Evolutionary conservation across 1,139 yeast species (phyloP).

Genomic region (Suhomyces choctaworum): DNA sequence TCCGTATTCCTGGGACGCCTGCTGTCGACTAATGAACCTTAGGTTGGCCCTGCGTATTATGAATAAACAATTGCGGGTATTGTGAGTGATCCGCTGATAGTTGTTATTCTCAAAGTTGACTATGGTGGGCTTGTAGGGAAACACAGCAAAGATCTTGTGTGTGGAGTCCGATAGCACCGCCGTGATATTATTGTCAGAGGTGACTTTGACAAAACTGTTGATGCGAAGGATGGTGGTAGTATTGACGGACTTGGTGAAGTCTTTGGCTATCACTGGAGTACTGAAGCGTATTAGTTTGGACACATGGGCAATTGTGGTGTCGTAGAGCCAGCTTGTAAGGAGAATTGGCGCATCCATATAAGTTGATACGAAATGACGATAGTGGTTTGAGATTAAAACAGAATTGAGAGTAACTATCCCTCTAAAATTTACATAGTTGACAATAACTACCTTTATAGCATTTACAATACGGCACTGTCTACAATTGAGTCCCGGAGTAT

Average conservation of each 20-base stretch:
- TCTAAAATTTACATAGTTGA: no score
- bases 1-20: conserved; percentile 4
- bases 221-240: conserved; percentile 33
- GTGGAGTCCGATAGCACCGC: conserved; percentile 35
- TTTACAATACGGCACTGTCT: no score
- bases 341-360: conserved; percentile 20
- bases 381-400: no score
- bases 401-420: no score
- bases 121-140: conserved; percentile 31
- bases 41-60: conserved; percentile 29
- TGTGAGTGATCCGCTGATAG: conserved; percentile 34
- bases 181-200: conserved; percentile 25
- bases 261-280: conserved; percentile 17
- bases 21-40: conserved; percentile 18
- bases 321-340: conserved; percentile 28
- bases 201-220: conserved; percentile 22
- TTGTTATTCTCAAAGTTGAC: conserved; percentile 31
- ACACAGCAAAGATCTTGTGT: conserved; percentile 31
- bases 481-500: no score
- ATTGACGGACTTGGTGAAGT: conserved; percentile 20
- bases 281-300: conserved; percentile 10
- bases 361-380: no score
- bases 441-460: no score
- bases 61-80: conserved; percentile 28
- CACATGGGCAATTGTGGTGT: conserved; percentile 8